phyloP scores from a whole-genome alignment of 2,329 filamentous ascomycete species.

The Clonostachys solani region DNA sequence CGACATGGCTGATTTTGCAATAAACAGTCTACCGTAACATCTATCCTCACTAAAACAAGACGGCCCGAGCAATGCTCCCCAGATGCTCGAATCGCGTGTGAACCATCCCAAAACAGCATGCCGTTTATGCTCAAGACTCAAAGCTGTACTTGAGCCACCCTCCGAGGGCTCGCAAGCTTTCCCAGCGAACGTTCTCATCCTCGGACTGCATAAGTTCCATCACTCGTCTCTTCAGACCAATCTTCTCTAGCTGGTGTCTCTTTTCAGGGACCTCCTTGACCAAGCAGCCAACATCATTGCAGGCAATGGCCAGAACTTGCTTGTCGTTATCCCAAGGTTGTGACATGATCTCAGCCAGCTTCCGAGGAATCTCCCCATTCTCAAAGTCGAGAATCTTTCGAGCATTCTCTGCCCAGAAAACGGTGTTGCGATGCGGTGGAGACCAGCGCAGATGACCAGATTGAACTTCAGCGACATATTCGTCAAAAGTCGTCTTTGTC shows the following conservation, averaged over 20 bases:
- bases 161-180: constrained; percentile 78
- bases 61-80: too few relatives aligned
- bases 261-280: constrained; percentile 89
- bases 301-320: constrained; percentile 86
- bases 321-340: constrained; percentile 75
- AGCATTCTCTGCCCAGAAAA: constrained; percentile 91
- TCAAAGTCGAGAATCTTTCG: constrained; percentile 80
- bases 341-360: constrained; percentile 79
- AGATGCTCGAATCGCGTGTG: too few relatives aligned
- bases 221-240: constrained; percentile 79
- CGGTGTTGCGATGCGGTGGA: constrained; percentile 78
- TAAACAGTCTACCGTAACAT: neutral
- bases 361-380: constrained; percentile 72
- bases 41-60: neutral
- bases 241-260: constrained; percentile 72
- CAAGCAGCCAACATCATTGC: constrained; percentile 84
- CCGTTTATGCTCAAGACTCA: constrained; percentile 21
- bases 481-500: constrained; percentile 76
- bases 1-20: neutral
- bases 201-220: constrained; percentile 92
- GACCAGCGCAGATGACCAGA: constrained; percentile 90
- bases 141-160: constrained; percentile 64
- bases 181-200: constrained; percentile 88
- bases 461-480: constrained; percentile 83
- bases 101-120: too few relatives aligned